Evolutionary conservation across 2,329 filamentous ascomycete species (phyloP).

Genomic region (Ceratocystis eucalypticola): DNA sequence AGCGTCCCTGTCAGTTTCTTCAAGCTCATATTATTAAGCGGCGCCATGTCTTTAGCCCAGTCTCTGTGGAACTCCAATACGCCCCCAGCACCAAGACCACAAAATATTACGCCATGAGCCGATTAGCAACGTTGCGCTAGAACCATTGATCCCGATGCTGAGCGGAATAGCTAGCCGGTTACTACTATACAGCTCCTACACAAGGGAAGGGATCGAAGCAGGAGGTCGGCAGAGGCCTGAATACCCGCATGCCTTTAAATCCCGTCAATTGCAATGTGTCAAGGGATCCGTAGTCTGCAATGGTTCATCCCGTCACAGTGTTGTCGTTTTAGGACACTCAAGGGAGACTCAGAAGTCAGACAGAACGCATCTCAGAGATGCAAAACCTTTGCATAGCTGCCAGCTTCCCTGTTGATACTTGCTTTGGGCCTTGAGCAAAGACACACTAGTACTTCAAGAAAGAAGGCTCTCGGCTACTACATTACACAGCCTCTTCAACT

Average conservation of each 20-base stretch:
- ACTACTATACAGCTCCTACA: neutral
- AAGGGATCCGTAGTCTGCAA: neutral
- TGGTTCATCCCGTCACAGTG: neutral
- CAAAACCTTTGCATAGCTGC: neutral
- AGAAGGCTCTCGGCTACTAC: neutral
- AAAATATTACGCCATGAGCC: neutral
- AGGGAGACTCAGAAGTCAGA: neutral
- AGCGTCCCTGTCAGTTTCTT: no score
- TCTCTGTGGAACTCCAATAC: neutral
- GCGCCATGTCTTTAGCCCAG: neutral
- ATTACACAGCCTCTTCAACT: neutral
- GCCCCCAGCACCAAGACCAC: neutral
- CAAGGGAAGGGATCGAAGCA: neutral
- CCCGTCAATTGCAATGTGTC: neutral
- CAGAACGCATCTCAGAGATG: neutral
- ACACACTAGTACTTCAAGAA: neutral
- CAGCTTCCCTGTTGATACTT: neutral
- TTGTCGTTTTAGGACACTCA: neutral
- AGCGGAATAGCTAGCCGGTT: neutral
- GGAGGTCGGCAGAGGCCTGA: neutral
- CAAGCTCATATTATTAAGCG: no score
- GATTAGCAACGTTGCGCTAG: neutral
- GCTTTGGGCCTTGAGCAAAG: neutral
- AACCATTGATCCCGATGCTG: neutral
- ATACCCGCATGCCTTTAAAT: constrained; percentile 1